phyloP scores from a whole-genome alignment of 2,329 filamentous ascomycete genomes.

The Colletotrichum lupini region DNA sequence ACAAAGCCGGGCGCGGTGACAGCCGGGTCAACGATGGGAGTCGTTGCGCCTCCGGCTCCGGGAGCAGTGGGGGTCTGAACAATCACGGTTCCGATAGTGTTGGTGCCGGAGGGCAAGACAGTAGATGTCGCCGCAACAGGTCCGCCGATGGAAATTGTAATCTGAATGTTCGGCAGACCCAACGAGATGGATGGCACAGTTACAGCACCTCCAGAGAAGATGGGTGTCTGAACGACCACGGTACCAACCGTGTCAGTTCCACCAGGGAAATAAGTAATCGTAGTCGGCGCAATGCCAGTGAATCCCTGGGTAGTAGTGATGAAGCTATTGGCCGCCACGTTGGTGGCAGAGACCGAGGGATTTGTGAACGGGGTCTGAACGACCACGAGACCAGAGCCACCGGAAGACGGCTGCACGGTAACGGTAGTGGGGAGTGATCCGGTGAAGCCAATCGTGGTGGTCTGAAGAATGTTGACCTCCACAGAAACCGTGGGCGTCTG shows the following conservation, averaged over 20 bases:
- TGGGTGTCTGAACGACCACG: conserved; percentile 28
- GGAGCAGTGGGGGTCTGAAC: conserved; percentile 10
- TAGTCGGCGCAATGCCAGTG: conserved; percentile 8
- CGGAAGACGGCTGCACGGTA: conserved; percentile 24
- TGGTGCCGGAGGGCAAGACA: background rate
- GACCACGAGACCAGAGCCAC: conserved; percentile 29
- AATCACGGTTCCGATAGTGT: conserved; percentile 2
- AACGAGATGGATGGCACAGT: background rate
- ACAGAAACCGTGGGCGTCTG: conserved; percentile 22
- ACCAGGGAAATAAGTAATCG: conserved; percentile 18
- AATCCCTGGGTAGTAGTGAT: conserved; percentile 22
- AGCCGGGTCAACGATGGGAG: background rate
- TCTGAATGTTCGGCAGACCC: background rate
- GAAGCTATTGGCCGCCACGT: conserved; percentile 4
- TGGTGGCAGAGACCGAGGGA: background rate
- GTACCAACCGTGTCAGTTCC: conserved; percentile 17
- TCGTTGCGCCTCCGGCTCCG: background rate
- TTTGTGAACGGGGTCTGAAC: conserved; percentile 23
- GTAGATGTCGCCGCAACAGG: background rate
- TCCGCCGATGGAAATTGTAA: background rate
- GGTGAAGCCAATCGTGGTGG: conserved; percentile 22
- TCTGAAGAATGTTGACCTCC: conserved; percentile 14
- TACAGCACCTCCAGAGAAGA: conserved; percentile 13
- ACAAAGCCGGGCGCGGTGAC: background rate
- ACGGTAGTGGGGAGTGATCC: conserved; percentile 15